Percentiles rank a stretch among this genome's conserved stretches.
These are phyloP conservation scores for Begonia masoniana DNA, from an alignment of 306 rosid genomes.

Conservation along the genomic window DNA sequence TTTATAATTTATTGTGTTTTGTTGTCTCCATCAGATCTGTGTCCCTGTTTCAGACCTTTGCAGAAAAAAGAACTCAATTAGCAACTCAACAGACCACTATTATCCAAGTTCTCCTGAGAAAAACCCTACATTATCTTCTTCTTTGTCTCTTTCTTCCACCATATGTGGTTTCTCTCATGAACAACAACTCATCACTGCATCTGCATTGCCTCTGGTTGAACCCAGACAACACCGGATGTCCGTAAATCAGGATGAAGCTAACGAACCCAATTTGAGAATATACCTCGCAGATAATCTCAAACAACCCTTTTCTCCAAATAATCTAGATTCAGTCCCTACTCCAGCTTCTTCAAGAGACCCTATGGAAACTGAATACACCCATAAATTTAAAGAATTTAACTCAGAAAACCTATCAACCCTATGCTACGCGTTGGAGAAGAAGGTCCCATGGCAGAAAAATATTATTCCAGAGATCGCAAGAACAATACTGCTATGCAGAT, in stretches of 20 bases:
- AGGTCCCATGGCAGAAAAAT: constrained; percentile 72
- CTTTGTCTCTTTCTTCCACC: constrained; percentile 58
- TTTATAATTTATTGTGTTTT: not conserved
- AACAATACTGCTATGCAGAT: constrained; percentile 69
- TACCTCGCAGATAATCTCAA: constrained; percentile 12
- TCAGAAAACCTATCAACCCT: constrained; percentile 54
- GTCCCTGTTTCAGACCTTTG: constrained; percentile 54
- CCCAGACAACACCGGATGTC: not conserved
- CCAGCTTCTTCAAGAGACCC: constrained; percentile 43
- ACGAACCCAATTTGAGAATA: not conserved
- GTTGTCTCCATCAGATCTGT: constrained; percentile 31
- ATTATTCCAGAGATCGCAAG: constrained; percentile 55
- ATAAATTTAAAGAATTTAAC: constrained; percentile 50
- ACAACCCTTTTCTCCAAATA: constrained; percentile 19
- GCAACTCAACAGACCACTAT: constrained; percentile 48
- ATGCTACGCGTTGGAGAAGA: constrained; percentile 61
- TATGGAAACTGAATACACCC: constrained; percentile 47
- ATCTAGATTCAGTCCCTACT: constrained; percentile 48
- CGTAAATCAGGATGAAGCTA: constrained; percentile 3
- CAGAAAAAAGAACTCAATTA: constrained; percentile 65
- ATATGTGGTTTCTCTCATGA: constrained; percentile 55
- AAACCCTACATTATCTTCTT: constrained; percentile 18
- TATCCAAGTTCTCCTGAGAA: constrained; percentile 20
- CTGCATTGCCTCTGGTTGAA: not conserved
- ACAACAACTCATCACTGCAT: constrained; percentile 10